These are phyloP conservation scores for Phyllosticta ampelicida DNA, from an alignment of 2,329 filamentous ascomycete genomes.

Conservation along the genomic window DNA sequence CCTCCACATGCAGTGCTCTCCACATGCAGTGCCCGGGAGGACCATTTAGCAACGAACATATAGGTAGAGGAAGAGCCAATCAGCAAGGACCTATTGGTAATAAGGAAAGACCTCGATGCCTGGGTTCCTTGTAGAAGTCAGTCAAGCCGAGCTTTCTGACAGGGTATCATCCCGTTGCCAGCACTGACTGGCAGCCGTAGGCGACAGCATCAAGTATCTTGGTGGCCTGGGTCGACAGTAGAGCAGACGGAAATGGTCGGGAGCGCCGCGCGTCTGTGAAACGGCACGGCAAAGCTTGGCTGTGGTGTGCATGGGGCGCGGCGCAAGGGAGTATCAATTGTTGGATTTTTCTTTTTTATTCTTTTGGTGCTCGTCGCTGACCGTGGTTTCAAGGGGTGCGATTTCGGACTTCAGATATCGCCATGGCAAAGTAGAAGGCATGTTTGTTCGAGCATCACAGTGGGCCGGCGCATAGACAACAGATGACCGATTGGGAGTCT, in stretches of 20 bases:
- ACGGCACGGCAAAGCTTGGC: not conserved
- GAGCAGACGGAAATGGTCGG: not conserved
- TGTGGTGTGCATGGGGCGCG: not conserved
- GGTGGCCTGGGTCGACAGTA: not conserved
- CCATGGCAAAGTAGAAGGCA: not conserved
- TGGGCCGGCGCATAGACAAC: too few relatives aligned
- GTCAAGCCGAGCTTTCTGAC: too few relatives aligned
- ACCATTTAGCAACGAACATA: not conserved
- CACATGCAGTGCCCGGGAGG: not conserved
- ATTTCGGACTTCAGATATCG: not conserved
- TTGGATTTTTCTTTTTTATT: not conserved
- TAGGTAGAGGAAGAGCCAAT: not conserved
- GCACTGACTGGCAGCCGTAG: too few relatives aligned
- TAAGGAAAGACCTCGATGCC: not conserved
- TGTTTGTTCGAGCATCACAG: not conserved
- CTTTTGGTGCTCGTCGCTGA: not conserved
- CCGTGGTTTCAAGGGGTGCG: not conserved
- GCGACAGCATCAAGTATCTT: not conserved
- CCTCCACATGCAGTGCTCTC: not conserved
- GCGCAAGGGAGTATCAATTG: too few relatives aligned
- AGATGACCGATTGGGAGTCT: too few relatives aligned
- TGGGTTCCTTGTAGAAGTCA: not conserved
- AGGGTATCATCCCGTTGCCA: too few relatives aligned
- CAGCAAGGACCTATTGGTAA: not conserved
- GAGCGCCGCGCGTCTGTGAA: not conserved